Evolutionary conservation across 305 asterid species (phyloP).

Genomic region (Andrographis paniculata): DNA sequence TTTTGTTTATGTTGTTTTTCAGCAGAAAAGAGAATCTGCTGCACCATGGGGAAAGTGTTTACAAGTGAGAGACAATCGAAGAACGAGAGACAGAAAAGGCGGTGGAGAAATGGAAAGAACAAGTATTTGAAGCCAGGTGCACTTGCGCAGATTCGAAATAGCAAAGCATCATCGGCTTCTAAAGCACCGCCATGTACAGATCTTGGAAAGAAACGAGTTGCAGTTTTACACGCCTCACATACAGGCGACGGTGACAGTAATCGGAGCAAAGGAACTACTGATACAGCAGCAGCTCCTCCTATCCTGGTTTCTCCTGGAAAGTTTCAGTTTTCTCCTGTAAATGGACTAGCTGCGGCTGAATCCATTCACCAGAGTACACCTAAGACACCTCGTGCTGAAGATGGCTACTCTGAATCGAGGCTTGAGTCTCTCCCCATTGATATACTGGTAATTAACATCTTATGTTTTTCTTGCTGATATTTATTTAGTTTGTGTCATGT

Average conservation of each 20-base stretch:
- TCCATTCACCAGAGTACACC: slow-evolving; percentile 52
- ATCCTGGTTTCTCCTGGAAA: slow-evolving; percentile 37
- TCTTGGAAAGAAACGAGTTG: slow-evolving; percentile 71
- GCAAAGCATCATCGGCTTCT: slow-evolving; percentile 52
- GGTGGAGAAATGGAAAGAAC: slow-evolving; percentile 32
- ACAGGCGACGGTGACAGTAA: slow-evolving; percentile 19
- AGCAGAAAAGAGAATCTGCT: slow-evolving; percentile 7
- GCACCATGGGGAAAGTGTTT: slow-evolving; percentile 59
- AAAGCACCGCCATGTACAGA: slow-evolving; percentile 72
- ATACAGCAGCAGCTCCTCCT: too few relatives aligned
- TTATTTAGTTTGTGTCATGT: too few relatives aligned
- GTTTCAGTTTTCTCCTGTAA: slow-evolving; percentile 30
- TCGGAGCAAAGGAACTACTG: slow-evolving; percentile 21
- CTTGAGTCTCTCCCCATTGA: slow-evolving; percentile 85
- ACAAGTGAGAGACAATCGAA: slow-evolving; percentile 43
- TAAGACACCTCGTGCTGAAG: slow-evolving; percentile 55
- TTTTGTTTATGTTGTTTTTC: background rate
- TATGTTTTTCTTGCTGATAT: background rate
- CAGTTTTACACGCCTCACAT: slow-evolving; percentile 29
- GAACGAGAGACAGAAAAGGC: slow-evolving; percentile 42
- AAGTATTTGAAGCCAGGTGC: slow-evolving; percentile 85
- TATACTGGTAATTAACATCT: slow-evolving; percentile 57
- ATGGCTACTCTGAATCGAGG: slow-evolving; percentile 47
- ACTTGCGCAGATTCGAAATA: slow-evolving; percentile 77
- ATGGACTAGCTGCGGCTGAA: slow-evolving; percentile 27